These are phyloP conservation scores for Spathaspora gorwiae DNA, from an alignment of 805 yeast species.

Conservation along the genomic window DNA sequence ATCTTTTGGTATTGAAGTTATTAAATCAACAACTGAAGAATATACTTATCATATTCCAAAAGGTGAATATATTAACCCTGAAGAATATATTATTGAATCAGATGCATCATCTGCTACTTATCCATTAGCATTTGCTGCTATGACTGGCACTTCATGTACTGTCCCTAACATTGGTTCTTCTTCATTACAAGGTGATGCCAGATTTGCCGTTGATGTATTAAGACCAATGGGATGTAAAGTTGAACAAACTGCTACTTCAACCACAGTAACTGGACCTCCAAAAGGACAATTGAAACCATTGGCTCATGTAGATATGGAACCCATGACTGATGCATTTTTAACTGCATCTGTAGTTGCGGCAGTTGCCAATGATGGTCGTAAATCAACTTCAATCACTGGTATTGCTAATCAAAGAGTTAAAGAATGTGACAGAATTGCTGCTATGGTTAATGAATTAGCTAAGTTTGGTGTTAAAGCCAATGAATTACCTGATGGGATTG, in stretches of 20 bases:
- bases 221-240: conserved; percentile 94
- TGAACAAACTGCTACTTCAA: conserved; percentile 73
- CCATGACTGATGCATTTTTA: conserved; percentile 98
- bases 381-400: conserved; percentile 63
- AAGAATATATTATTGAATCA: conserved; percentile 84
- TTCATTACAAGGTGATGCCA: conserved; percentile 95
- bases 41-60: conserved; percentile 89
- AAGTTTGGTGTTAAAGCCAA: conserved; percentile 85
- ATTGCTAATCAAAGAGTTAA: conserved; percentile 98
- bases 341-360: conserved; percentile 98
- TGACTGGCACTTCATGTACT: conserved; percentile 89
- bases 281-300: conserved; percentile 65
- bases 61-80: conserved; percentile 75
- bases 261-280: conserved; percentile 90
- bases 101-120: conserved; percentile 98
- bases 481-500: conserved; percentile 91
- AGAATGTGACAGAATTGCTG: conserved; percentile 93
- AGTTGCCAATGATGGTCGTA: conserved; percentile 49
- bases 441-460: conserved; percentile 84
- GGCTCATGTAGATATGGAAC: conserved; percentile 89
- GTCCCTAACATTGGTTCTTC: conserved; percentile 90
- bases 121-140: conserved; percentile 95
- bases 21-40: conserved; percentile 61
- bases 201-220: conserved; percentile 90
- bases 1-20: conserved; percentile 77